Base-by-base conservation (phyloP, 371 early-diverging fungal species). In the Mucor mucedo region DNA sequence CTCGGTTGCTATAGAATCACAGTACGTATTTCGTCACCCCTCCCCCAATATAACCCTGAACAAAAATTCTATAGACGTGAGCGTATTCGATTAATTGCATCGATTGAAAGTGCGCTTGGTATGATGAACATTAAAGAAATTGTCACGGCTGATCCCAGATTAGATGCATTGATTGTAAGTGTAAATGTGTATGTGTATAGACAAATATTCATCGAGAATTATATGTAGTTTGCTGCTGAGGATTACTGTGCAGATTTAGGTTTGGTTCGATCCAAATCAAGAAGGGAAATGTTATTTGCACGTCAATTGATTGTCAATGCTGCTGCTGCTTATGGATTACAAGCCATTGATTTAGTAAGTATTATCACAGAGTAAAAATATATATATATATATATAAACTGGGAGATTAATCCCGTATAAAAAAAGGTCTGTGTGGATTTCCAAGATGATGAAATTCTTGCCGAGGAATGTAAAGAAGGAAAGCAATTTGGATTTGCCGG, bases 401-500 rank as follows among this genome's bases (percentile, higher is more conserved):
- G 30, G 40, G 14, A 38, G 38, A 35, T 14, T 13, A 2, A 14
- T 41, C 14, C 32, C 44, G 30, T 32, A 35, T n/a, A 4, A n/a
- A 30, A 30, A 9, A 64, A 89, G 90, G 92, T 95, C 16, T 93
- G 94, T 65, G 87, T 95, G 60, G 94, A 94, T 67, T 94, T 88
- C 60, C 83, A 92, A 62, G 79, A 90, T 67, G 68, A 73, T 16
- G 82, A 79, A 3, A 79, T 88, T 39, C 72, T 94, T 71, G 62
- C 62, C 16, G 93, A 91, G 44, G 97, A 97, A 76, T 90, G 94
- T 68, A 72, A 70, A 33, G 94, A 95, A 74, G 97, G 94, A 1
- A 85, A 90, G 28, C 82, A 89, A 54, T 93, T 95, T 89, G 97
- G 96, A 5, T 97, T 95, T 77, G 88, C 93, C 29, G 97, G 97